phyloP scores from a whole-genome alignment of 2,329 filamentous ascomycete species.

The Sporothrix sp. region DNA sequence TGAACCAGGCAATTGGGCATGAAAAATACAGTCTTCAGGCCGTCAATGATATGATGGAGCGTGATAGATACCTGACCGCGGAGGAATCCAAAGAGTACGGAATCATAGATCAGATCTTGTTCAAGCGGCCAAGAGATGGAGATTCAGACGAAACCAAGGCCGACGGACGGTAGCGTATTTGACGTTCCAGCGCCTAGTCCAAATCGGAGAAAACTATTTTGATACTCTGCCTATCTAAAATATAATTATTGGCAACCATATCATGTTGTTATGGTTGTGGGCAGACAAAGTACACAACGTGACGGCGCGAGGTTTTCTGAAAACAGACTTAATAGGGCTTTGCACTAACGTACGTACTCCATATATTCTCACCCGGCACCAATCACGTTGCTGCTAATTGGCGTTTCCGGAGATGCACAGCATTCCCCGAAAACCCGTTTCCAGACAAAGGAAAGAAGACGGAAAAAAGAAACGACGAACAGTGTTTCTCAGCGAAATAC shows the following conservation, averaged over 20 bases:
- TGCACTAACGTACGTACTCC: no score
- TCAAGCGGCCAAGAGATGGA: slow-evolving; percentile 40
- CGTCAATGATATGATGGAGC: slow-evolving; percentile 91
- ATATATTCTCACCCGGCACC: background rate
- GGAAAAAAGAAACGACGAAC: background rate
- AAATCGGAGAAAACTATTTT: no score
- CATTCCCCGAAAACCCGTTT: slow-evolving; percentile 2
- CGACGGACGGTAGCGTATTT: background rate
- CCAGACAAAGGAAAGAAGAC: background rate
- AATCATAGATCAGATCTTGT: slow-evolving; percentile 82
- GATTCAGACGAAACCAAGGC: background rate
- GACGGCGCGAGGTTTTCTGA: no score
- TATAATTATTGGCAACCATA: no score
- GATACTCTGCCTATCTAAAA: no score
- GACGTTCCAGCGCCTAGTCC: no score
- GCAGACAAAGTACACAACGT: no score
- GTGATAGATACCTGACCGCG: slow-evolving; percentile 88
- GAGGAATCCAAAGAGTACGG: slow-evolving; percentile 82
- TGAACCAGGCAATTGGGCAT: slow-evolving; percentile 65
- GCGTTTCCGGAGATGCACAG: slow-evolving; percentile 2
- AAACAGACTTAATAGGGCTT: no score
- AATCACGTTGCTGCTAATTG: slow-evolving; percentile 14
- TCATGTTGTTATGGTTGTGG: no score
- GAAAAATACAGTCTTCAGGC: slow-evolving; percentile 73
- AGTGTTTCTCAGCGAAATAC: background rate